Percentiles rank a stretch among this genome's conserved stretches.
Conservation (phyloP, 2,329 filamentous ascomycete species). For the Stemphylium vesicarium region DNA sequence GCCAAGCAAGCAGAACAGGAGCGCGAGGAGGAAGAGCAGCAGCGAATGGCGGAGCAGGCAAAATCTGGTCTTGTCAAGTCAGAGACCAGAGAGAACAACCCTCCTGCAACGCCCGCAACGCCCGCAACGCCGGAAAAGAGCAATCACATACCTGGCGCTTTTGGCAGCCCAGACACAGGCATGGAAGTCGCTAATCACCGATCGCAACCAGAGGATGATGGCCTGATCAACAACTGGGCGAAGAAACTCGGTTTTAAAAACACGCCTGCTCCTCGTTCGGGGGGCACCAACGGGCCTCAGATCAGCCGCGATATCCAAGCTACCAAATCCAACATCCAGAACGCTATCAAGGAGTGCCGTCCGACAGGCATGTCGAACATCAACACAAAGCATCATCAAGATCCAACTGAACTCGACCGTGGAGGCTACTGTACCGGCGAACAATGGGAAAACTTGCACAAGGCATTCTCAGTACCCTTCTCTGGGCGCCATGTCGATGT, state of each 20-base stretch:
- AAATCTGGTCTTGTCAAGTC: constrained; percentile 29
- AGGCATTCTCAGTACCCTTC: constrained; percentile 45
- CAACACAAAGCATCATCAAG: constrained; percentile 45
- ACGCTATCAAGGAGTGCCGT: constrained; percentile 47
- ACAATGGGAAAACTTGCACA: constrained; percentile 47
- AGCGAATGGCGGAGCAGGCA: constrained; percentile 47
- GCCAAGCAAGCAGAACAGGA: constrained; percentile 81
- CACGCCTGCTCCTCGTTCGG: constrained; percentile 17
- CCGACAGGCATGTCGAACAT: constrained; percentile 43
- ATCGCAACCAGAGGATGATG: constrained; percentile 29
- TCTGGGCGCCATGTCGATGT: constrained; percentile 44
- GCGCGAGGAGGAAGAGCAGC: constrained; percentile 66
- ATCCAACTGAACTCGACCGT: constrained; percentile 46
- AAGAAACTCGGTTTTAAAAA: constrained; percentile 48
- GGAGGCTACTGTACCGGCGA: constrained; percentile 48
- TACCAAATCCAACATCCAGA: constrained; percentile 46
- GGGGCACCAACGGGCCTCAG: constrained; percentile 40
- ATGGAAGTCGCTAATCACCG: constrained; percentile 37
- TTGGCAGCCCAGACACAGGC: constrained; percentile 43
- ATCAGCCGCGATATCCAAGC: constrained; percentile 44
- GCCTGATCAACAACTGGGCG: constrained; percentile 45
- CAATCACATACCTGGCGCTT: constrained; percentile 46
- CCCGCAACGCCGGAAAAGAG: constrained; percentile 41
- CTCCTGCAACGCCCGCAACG: constrained; percentile 23
- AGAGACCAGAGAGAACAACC: constrained; percentile 16